phyloP scores from a whole-genome alignment of 805 yeast species.

The Brettanomyces nanus region DNA sequence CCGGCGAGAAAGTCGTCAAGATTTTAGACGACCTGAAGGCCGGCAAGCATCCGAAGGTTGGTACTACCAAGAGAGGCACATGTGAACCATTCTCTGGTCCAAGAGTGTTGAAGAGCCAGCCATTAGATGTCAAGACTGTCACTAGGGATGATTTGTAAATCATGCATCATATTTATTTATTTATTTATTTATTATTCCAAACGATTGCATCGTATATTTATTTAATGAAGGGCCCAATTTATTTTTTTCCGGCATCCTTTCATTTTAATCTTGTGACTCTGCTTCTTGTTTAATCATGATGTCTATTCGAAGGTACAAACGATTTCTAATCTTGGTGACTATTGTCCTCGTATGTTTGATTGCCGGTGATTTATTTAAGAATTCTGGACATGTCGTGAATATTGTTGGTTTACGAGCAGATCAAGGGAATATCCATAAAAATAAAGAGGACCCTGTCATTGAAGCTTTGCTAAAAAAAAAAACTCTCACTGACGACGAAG shows the following conservation, averaged over 20 bases:
- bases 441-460: background rate
- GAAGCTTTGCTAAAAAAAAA: background rate
- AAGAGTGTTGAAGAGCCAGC: constrained; percentile 55
- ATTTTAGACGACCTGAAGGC: constrained; percentile 54
- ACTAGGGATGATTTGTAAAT: constrained; percentile 62
- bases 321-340: too few relatives aligned
- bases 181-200: too few relatives aligned
- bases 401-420: too few relatives aligned
- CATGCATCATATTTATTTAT: background rate
- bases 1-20: constrained; percentile 53
- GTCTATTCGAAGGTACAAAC: too few relatives aligned
- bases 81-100: constrained; percentile 76
- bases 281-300: too few relatives aligned
- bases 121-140: constrained; percentile 58
- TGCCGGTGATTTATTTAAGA: too few relatives aligned
- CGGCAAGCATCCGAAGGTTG: constrained; percentile 56
- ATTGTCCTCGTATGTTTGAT: too few relatives aligned
- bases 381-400: too few relatives aligned
- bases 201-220: too few relatives aligned
- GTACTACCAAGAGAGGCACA: constrained; percentile 56
- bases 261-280: too few relatives aligned
- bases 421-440: too few relatives aligned
- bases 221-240: too few relatives aligned
- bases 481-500: background rate
- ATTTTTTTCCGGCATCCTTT: background rate